Evolutionary conservation across 2,329 filamentous ascomycete genomes (phyloP), one percentile per base, ranked within the genome.

Genomic region (Aspergillus piperis): DNA sequence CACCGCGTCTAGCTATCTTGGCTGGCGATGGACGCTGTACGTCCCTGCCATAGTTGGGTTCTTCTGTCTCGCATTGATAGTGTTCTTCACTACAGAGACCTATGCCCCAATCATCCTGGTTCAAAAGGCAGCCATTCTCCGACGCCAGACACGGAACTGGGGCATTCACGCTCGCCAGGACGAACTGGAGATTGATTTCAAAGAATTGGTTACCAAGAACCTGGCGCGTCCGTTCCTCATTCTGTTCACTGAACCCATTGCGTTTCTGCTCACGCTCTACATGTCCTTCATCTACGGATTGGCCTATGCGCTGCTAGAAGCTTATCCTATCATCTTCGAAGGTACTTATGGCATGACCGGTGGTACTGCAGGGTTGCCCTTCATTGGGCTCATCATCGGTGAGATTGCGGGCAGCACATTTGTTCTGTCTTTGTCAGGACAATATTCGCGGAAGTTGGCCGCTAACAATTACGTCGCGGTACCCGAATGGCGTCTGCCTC

Each of bases 41-140:
- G 75, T 84, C 21, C 76, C 75, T 5, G 74, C 77, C 0, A 77
- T 85, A 62, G 82, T 85, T 76, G 82, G 81, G 7, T 83, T 82
- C 64, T 62, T 70, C 13, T 73, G 75, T 3, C 77, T 82, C 13
- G 71, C 62, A 0, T 66, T 69, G 13, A 60, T 69, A 5, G 32
- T 60, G 1, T 5, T 71, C 23, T 82, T 84, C 68, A 73, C 83
- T 13, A 72, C 82, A 54, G 83, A 85, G 67, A 82, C 81, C 0
- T 85, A 85, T 62, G 78, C 82, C 0, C 83, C 83, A 2, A 36
- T 62, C 2, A 59, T 68, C 3, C 57, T 67, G 2, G 58, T 62
- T 2, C 54, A 67, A 21, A 67, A 67, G 17, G 66, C 66, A 1
- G 55, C 59, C 10, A 63, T 65, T 23, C 54, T 68, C 27, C 65